phyloP scores from a whole-genome alignment of 306 rosid genomes.

The Sindora glabra region DNA sequence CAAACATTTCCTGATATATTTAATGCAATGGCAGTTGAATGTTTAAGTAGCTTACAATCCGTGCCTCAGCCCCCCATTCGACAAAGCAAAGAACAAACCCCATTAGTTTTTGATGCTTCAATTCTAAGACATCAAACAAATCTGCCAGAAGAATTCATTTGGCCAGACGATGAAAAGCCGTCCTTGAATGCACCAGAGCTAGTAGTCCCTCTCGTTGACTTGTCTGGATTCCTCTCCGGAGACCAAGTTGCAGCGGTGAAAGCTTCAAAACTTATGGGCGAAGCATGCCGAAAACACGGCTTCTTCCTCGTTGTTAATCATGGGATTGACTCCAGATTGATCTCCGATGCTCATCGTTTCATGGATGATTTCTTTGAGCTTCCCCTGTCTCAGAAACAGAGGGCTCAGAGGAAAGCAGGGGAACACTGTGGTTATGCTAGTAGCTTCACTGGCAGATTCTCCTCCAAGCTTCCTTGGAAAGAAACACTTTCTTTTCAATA shows the following conservation, averaged over 20 bases:
- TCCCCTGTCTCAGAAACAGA: conserved; percentile 70
- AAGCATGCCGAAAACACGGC: conserved; percentile 78
- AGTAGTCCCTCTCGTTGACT: conserved; percentile 56
- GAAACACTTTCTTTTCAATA: conserved; percentile 74
- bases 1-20: not conserved
- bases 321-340: conserved; percentile 46
- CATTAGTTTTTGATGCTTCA: conserved; percentile 68
- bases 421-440: conserved; percentile 95
- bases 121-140: conserved; percentile 31
- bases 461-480: conserved; percentile 91
- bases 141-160: conserved; percentile 73
- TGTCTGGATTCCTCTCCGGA: conserved; percentile 51
- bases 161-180: conserved; percentile 91
- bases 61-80: conserved; percentile 26
- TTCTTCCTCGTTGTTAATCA: conserved; percentile 84
- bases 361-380: conserved; percentile 64
- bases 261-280: conserved; percentile 49
- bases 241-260: conserved; percentile 37
- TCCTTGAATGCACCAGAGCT: conserved; percentile 42
- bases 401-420: conserved; percentile 68
- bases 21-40: conserved; percentile 63
- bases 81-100: conserved; percentile 10
- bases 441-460: conserved; percentile 86
- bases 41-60: conserved; percentile 28
- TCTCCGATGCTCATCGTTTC: conserved; percentile 52